Base-by-base conservation (phyloP, 768 basidiomycete species). In the Lyophyllum shimeji region DNA sequence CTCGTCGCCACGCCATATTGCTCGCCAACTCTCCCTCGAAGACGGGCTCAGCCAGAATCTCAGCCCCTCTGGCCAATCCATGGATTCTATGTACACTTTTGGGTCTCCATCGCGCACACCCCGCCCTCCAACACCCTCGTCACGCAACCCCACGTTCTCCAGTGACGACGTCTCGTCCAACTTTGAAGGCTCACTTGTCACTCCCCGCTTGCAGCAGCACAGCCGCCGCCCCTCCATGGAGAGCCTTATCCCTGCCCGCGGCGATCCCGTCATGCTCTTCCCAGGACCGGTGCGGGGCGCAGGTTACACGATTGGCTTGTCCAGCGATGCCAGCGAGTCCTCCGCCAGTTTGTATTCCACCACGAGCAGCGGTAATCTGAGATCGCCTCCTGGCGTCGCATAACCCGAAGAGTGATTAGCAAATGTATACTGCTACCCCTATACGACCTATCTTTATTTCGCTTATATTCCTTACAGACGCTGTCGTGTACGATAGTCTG, bases 251-350 rank as follows among this genome's bases (percentile, higher is more conserved):
- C 57, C 60, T 15, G 33, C 50, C 17, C 64, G 59, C 8, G 57
- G 64, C 7, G 70, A 71, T 50, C 65, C 68, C 24, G 58, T 68
- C 15, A 65, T 69, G 66, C 52, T 72, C 29, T 72, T 76, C 59
- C 78, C 76, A 3, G 66, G 66, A 1, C 60, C 74, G 12, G 74
- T 74, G 24, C 70, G 74, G 25, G 69, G 67, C 2, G 73, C 71
- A 4, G 74, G 72, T 9, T 71, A 74, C 25, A 55, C 25, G 31
- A 37, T 58, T 8, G 24, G 50, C 12, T 34, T 47, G 13, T 31
- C 44, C 7, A 27, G 18, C n/a, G 48, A 46, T 20, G 52, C 21
- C 24, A 57, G 15, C 3, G 52, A 50, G 12, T 53, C 56, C 12
- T 53, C 52, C 2, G 44, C 33, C 29, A 53, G 52, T 25, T 23